These are phyloP conservation scores for Wickerhamomyces bovis DNA, from an alignment of 805 yeast genomes.

Conservation along the genomic window DNA sequence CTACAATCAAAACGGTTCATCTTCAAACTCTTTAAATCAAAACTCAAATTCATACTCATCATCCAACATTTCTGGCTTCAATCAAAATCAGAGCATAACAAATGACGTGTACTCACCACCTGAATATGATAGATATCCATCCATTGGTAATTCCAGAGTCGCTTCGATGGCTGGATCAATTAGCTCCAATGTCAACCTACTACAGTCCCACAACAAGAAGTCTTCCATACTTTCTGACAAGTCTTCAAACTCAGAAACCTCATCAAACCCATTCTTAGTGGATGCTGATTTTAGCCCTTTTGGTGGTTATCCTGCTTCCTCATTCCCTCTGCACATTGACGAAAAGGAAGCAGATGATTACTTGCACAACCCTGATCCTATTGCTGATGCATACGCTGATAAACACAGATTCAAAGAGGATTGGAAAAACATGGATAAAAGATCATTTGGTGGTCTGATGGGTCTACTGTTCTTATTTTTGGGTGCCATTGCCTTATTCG, in stretches of 20 bases:
- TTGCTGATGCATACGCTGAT: conserved; percentile 82
- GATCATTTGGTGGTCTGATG: conserved; percentile 55
- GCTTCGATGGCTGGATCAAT: conserved; percentile 42
- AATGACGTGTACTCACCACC: conserved; percentile 37
- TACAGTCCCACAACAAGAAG: conserved; percentile 11
- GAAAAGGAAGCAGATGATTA: conserved; percentile 95
- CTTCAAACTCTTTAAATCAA: conserved; percentile 29
- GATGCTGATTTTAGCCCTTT: conserved; percentile 79
- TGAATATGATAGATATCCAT: conserved; percentile 65
- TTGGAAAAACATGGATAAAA: conserved; percentile 57
- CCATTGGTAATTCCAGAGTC: conserved; percentile 49
- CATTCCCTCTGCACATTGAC: conserved; percentile 85
- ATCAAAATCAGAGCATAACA: conserved; percentile 6
- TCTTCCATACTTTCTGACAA: conserved; percentile 12
- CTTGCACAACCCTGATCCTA: conserved; percentile 93
- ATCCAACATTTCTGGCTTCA: conserved; percentile 18
- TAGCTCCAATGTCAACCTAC: conserved; percentile 26
- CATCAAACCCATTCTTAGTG: conserved; percentile 37
- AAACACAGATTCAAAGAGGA: conserved; percentile 60
- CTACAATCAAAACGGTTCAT: conserved; percentile 35
- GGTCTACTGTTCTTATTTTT: conserved; percentile 53
- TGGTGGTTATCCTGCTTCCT: conserved; percentile 93
- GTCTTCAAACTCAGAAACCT: conserved; percentile 17
- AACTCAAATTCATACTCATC: conserved; percentile 18
- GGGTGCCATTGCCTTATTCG: conserved; percentile 63